Percentiles rank a stretch among this genome's conserved stretches.
phyloP scores from a whole-genome alignment of 2,329 filamentous ascomycete species.

The Fusarium praegraminearum region DNA sequence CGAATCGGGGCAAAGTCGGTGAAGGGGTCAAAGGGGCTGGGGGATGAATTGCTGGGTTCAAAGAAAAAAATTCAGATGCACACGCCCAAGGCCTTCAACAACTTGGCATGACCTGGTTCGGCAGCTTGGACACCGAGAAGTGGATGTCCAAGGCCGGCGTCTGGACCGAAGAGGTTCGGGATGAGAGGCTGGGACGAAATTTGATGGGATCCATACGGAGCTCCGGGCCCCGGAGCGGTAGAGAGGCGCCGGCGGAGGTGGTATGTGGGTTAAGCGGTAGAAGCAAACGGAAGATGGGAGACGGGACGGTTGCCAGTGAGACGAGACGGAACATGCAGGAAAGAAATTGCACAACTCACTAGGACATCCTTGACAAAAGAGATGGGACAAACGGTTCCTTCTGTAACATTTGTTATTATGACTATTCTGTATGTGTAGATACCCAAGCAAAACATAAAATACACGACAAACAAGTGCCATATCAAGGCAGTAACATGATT shows the following conservation, averaged over 20 bases:
- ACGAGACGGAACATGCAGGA: slow-evolving; percentile 23
- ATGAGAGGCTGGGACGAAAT: slow-evolving; percentile 37
- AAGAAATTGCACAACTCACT: slow-evolving; percentile 65
- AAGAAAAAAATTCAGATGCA: slow-evolving; percentile 29
- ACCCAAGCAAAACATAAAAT: slow-evolving; percentile 7
- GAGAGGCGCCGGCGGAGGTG: slow-evolving; percentile 28
- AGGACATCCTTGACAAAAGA: slow-evolving; percentile 86
- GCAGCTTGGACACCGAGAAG: slow-evolving; percentile 27
- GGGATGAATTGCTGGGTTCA: slow-evolving; percentile 21
- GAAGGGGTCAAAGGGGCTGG: slow-evolving; percentile 36
- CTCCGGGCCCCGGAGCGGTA: slow-evolving; percentile 39
- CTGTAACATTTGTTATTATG: slow-evolving; percentile 57
- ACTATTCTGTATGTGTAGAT: slow-evolving; percentile 31
- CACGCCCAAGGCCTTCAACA: slow-evolving; percentile 34
- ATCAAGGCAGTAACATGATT: slow-evolving; percentile 1
- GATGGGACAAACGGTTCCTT: slow-evolving; percentile 86
- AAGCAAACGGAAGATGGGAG: slow-evolving; percentile 34
- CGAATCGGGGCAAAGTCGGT: slow-evolving; percentile 45
- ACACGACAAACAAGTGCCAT: slow-evolving; percentile 18
- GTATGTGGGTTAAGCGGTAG: slow-evolving; percentile 28
- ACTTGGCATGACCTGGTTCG: slow-evolving; percentile 38
- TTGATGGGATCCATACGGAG: slow-evolving; percentile 38
- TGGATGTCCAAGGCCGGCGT: slow-evolving; percentile 29
- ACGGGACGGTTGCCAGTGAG: slow-evolving; percentile 26
- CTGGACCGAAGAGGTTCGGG: slow-evolving; percentile 34